phyloP scores from a whole-genome alignment of 305 asterid species.

The Fraxinus floribunda region DNA sequence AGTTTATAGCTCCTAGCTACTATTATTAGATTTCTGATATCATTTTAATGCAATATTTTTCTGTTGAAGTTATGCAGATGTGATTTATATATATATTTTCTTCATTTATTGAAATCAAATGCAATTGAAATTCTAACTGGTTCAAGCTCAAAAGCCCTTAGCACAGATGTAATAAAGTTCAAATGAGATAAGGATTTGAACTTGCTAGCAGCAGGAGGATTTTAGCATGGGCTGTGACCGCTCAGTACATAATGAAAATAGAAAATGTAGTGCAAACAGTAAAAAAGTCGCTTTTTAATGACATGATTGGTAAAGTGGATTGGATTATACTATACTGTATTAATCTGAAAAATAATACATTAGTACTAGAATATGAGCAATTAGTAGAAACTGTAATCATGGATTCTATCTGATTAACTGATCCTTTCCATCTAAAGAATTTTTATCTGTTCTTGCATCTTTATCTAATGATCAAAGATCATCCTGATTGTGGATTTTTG shows the following conservation, averaged over 20 bases:
- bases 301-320: background rate
- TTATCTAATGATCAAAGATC: background rate
- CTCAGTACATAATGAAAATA: background rate
- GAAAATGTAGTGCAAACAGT: background rate
- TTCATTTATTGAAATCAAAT: background rate
- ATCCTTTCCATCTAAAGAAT: background rate
- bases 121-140: background rate
- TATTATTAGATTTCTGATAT: background rate
- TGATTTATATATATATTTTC: background rate
- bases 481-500: background rate
- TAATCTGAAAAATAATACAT: background rate
- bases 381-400: background rate
- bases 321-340: background rate
- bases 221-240: background rate
- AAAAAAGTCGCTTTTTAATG: background rate
- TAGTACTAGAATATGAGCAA: background rate
- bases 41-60: background rate
- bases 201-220: background rate
- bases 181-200: background rate
- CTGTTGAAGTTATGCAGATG: background rate
- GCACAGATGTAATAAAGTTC: background rate
- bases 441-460: background rate
- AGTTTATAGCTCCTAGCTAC: background rate
- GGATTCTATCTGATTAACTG: background rate
- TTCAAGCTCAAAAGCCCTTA: background rate